These are phyloP conservation scores for Circinella umbellata DNA, from an alignment of 371 early-diverging fungal species.

Conservation along the genomic window DNA sequence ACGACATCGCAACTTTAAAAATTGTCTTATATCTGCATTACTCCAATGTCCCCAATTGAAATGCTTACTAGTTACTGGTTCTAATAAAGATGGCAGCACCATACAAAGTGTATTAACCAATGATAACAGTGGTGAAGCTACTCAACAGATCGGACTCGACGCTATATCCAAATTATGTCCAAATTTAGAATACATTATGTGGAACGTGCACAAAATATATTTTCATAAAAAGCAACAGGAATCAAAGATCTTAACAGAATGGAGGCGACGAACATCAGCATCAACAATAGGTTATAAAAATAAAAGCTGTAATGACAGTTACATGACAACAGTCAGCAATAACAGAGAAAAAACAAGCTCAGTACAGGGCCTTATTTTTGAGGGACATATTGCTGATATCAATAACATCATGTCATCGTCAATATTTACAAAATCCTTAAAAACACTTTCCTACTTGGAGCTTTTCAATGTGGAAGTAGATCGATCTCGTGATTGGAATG, in stretches of 20 bases:
- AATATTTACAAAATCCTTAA: background rate
- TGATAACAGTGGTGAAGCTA: background rate
- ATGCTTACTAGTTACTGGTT: background rate
- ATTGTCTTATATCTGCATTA: background rate
- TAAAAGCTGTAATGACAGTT: background rate
- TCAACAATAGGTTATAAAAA: background rate
- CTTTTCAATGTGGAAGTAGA: background rate
- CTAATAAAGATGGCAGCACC: background rate
- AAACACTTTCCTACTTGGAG: background rate
- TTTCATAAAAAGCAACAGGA: background rate
- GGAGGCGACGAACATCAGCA: too few species aligned
- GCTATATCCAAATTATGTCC: background rate
- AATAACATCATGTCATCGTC: background rate
- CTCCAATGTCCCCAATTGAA: background rate
- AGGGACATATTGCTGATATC: background rate
- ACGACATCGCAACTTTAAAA: background rate
- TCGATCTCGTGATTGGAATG: constrained; percentile 4
- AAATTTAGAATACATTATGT: background rate
- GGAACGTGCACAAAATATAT: background rate
- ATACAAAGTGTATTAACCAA: background rate
- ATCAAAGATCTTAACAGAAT: too few species aligned
- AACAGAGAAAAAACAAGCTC: background rate
- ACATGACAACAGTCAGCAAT: background rate
- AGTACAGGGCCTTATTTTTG: background rate
- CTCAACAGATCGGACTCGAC: background rate